Conservation (phyloP, 2,329 filamentous ascomycete genomes). For the Sarocladiaceae sp. region DNA sequence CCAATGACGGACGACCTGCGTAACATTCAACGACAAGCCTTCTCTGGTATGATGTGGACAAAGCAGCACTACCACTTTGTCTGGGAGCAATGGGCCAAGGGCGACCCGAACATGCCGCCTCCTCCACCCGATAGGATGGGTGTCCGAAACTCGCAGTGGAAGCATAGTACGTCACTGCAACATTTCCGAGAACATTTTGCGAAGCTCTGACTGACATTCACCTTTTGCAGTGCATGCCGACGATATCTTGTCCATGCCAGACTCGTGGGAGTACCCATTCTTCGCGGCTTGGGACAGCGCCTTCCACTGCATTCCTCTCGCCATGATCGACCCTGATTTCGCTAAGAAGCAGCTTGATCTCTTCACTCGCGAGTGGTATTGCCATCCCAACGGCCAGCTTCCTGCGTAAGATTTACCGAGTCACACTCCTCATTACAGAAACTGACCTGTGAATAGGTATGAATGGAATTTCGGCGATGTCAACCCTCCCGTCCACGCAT, state of each 20-base stretch:
- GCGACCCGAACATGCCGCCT: conserved; percentile 80
- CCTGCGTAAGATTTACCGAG: conserved; percentile 57
- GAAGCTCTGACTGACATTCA: not conserved
- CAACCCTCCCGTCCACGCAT: conserved; percentile 93
- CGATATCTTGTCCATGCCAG: conserved; percentile 94
- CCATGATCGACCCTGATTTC: conserved; percentile 97
- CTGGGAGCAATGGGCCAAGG: conserved; percentile 97
- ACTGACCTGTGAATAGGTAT: conserved; percentile 36
- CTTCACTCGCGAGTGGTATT: conserved; percentile 97
- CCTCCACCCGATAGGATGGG: conserved; percentile 74
- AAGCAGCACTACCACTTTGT: conserved; percentile 97
- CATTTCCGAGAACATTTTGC: too few relatives aligned
- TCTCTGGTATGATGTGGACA: conserved; percentile 97
- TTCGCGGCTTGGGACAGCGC: conserved; percentile 97
- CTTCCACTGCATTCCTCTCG: conserved; percentile 91
- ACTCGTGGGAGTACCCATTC: conserved; percentile 98
- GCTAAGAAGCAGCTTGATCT: conserved; percentile 97
- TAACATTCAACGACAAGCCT: conserved; percentile 91
- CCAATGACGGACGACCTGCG: conserved; percentile 90
- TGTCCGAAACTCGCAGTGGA: conserved; percentile 85
- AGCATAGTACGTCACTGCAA: conserved; percentile 47
- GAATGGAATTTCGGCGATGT: conserved; percentile 99
- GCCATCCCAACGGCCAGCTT: conserved; percentile 93
- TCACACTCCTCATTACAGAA: conserved; percentile 11
- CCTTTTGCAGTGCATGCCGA: conserved; percentile 64